A percentile compares a stretch with the other conserved stretches of the same genome.
These are phyloP conservation scores for Hymenoscyphus fructigenus DNA, from an alignment of 2,329 filamentous ascomycete species.

Conservation along the genomic window DNA sequence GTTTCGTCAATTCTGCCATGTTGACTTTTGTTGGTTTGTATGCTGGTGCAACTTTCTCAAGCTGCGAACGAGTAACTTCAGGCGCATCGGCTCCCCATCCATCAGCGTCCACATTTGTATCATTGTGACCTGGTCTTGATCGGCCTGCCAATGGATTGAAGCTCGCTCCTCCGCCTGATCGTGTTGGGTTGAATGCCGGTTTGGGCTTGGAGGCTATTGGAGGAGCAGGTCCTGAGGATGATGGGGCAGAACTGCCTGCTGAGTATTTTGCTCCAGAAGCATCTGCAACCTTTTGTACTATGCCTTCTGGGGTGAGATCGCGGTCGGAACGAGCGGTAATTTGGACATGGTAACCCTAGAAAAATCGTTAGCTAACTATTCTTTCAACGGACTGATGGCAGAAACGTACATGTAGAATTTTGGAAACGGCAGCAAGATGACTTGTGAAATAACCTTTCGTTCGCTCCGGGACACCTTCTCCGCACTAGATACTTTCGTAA, in stretches of 20 bases:
- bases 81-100: conserved; percentile 96
- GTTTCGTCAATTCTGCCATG: conserved; percentile 78
- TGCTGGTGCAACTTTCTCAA: conserved; percentile 89
- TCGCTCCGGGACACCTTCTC: conserved; percentile 94
- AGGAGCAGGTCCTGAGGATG: conserved; percentile 40
- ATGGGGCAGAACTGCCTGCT: conserved; percentile 60
- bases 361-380: conserved; percentile 19
- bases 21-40: conserved; percentile 97
- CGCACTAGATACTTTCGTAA: conserved; percentile 59
- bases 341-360: conserved; percentile 88
- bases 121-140: conserved; percentile 51
- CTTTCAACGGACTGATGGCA: conserved; percentile 1
- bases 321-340: conserved; percentile 90
- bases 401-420: conserved; percentile 71
- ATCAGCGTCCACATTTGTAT: conserved; percentile 70
- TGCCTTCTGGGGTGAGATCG: conserved; percentile 82
- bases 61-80: conserved; percentile 78
- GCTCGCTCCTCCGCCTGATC: conserved; percentile 41
- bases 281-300: conserved; percentile 91
- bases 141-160: conserved; percentile 71
- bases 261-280: conserved; percentile 95
- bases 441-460: conserved; percentile 99
- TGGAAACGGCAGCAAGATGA: conserved; percentile 84
- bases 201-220: conserved; percentile 87
- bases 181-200: conserved; percentile 84